A percentile compares a stretch with the other conserved stretches of the same genome.
phyloP scores from a whole-genome alignment of 1,139 yeast genomes.

The Casaregolazyma suthepensis region DNA sequence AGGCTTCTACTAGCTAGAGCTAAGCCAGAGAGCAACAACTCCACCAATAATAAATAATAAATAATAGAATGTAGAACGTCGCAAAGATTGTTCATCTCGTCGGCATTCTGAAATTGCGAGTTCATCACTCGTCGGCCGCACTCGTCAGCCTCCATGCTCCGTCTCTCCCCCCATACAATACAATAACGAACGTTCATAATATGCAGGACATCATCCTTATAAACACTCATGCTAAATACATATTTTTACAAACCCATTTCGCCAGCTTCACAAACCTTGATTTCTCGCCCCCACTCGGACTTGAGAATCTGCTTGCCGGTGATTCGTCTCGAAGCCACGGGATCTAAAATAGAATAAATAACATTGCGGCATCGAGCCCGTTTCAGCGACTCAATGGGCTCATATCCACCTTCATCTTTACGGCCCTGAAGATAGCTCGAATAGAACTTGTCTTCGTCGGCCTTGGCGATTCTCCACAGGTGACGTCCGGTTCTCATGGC shows the following conservation, averaged over 20 bases:
- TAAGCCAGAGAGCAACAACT: too few relatives aligned
- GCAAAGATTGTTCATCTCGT: too few relatives aligned
- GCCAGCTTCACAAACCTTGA: slow-evolving; percentile 67
- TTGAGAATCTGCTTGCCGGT: slow-evolving; percentile 80
- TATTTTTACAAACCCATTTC: slow-evolving; percentile 24
- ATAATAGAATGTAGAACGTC: not conserved
- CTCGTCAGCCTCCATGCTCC: not conserved
- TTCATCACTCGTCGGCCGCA: not conserved
- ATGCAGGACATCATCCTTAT: not conserved
- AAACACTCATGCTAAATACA: not conserved
- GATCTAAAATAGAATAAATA: slow-evolving; percentile 84
- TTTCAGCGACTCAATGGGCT: slow-evolving; percentile 77
- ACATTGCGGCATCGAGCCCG: slow-evolving; percentile 82
- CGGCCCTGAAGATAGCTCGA: slow-evolving; percentile 65
- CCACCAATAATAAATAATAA: not conserved
- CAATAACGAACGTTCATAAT: not conserved
- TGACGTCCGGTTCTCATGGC: slow-evolving; percentile 96
- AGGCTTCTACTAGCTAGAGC: too few relatives aligned
- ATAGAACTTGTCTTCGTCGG: slow-evolving; percentile 69
- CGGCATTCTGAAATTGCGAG: too few relatives aligned
- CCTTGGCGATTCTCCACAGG: slow-evolving; percentile 76
- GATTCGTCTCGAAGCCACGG: slow-evolving; percentile 74
- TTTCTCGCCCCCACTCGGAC: slow-evolving; percentile 93
- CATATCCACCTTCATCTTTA: slow-evolving; percentile 76
- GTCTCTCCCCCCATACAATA: not conserved